Percentiles rank a stretch among this genome's conserved stretches.
Conservation (phyloP, 306 rosid species). For the Rosa persica region DNA sequence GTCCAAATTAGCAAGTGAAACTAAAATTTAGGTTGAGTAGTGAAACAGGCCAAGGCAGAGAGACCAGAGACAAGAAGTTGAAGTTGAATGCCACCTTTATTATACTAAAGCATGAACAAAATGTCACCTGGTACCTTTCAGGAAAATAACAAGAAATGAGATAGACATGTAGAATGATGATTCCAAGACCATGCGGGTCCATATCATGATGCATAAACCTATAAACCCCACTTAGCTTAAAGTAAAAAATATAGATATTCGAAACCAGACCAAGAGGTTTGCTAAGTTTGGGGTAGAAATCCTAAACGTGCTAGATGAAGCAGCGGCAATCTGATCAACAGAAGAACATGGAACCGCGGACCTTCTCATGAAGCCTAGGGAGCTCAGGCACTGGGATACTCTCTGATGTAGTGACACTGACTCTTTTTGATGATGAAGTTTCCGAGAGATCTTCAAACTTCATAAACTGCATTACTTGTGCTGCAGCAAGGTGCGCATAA, state of each 20-base stretch:
- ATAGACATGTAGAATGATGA: neutral
- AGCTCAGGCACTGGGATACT: constrained; percentile 56
- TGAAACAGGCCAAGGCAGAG: neutral
- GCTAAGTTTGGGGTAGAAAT: neutral
- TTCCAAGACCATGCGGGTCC: too few relatives aligned
- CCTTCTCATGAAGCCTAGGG: constrained; percentile 56
- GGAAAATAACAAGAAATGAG: neutral
- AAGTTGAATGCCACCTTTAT: neutral
- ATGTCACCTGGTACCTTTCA: neutral
- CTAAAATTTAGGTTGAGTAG: neutral
- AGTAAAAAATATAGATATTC: neutral
- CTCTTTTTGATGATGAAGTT: constrained; percentile 41
- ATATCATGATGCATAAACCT: too few relatives aligned
- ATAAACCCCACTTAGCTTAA: neutral
- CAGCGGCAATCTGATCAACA: constrained; percentile 43
- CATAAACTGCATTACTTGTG: constrained; percentile 67
- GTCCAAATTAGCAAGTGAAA: neutral
- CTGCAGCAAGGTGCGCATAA: constrained; percentile 91
- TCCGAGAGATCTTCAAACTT: constrained; percentile 62
- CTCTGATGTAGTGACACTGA: constrained; percentile 27
- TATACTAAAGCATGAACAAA: neutral
- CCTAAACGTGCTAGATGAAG: neutral
- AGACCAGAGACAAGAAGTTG: neutral
- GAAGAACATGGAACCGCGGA: constrained; percentile 74
- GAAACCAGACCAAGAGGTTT: neutral